Conservation (phyloP, 495 filamentous ascomycete species). For the Penicillium riverlandense region DNA sequence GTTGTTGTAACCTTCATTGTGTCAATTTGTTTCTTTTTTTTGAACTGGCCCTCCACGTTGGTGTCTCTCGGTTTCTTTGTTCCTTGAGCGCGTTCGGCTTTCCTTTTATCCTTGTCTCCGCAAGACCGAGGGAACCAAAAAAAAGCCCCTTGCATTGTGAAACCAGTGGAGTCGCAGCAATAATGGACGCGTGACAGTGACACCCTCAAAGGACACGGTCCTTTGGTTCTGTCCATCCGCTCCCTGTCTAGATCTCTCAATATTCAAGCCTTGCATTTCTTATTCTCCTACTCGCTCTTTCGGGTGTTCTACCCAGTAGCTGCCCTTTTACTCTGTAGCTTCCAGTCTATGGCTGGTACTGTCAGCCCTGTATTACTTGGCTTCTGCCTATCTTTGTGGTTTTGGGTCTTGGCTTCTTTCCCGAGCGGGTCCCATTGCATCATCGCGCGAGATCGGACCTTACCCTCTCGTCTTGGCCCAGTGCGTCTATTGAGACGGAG, state of each 20-base stretch:
- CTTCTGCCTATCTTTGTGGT: too few relatives aligned
- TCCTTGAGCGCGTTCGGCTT: background rate
- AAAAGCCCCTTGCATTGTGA: conserved; percentile 20
- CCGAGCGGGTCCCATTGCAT: conserved; percentile 17
- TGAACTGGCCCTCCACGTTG: conserved; percentile 13
- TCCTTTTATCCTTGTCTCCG: conserved; percentile 1
- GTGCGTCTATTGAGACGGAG: too few relatives aligned
- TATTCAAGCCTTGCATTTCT: conserved; percentile 15
- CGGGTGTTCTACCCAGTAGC: too few relatives aligned
- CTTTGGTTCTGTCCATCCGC: conserved; percentile 3
- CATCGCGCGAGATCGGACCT: background rate
- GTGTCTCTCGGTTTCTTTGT: conserved; percentile 10
- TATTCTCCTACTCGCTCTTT: background rate
- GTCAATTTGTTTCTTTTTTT: background rate
- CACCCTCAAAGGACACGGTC: conserved; percentile 8
- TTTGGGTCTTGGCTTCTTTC: conserved; percentile 9
- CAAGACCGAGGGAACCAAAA: conserved; percentile 2
- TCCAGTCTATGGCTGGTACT: too few relatives aligned
- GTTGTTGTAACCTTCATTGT: conserved; percentile 10
- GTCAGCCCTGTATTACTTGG: too few relatives aligned
- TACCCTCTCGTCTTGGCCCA: too few relatives aligned
- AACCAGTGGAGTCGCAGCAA: conserved; percentile 11
- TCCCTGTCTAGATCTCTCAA: conserved; percentile 14
- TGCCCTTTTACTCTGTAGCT: too few relatives aligned
- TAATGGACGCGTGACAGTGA: conserved; percentile 14